Base-by-base conservation (phyloP, 352 stramenopile species). In the Sclerospora graminicola region DNA sequence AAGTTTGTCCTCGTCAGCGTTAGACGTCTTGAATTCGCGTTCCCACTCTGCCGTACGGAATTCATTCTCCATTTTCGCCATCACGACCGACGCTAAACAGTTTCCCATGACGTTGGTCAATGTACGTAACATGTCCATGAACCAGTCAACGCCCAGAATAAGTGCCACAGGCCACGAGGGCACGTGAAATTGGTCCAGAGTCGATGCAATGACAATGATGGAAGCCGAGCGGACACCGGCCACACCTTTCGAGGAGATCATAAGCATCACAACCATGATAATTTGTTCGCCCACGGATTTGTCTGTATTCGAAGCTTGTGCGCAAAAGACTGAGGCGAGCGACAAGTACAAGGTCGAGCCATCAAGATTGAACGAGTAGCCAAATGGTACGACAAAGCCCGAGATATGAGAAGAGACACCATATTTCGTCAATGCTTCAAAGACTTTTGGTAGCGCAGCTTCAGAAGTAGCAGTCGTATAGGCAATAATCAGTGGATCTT, bases 311-410 rank as follows among this genome's bases (percentile, higher is more conserved):
- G 69, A 34, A 0, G 69, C 69, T 44, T 82, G 69, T 0, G 69
- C 69, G 21, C 69, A 82, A 37, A 82, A 82, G 24, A 82, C 54
- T 0, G 66, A 42, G 4, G 52, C 57, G 0, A 82, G 43, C 5
- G 69, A 72, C 19, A 79, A 24, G 57, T 82, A 77, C 13, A 82
- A 38, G 0, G 69, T 75, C 10, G 60, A 69, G 9, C 60, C 69
- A 37, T 82, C 69, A 2, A 79, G 48, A 54, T 82, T 82, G 63
- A 82, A 79, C 46, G 69, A 82, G 55, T 79, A 82, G 20, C 69
- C 69, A 39, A 79, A 79, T 0, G 66, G 66, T 7, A 82, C 66
- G 5, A 82, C 69, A 28, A 82, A 79, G 5, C 60, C 53, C 18
- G 61, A 67, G 36, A 82, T 63, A 49, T 79, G 60, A 6, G 57